Conservation (phyloP, 192 early-diverging fungal species). For the Rhizophagus clarus region DNA sequence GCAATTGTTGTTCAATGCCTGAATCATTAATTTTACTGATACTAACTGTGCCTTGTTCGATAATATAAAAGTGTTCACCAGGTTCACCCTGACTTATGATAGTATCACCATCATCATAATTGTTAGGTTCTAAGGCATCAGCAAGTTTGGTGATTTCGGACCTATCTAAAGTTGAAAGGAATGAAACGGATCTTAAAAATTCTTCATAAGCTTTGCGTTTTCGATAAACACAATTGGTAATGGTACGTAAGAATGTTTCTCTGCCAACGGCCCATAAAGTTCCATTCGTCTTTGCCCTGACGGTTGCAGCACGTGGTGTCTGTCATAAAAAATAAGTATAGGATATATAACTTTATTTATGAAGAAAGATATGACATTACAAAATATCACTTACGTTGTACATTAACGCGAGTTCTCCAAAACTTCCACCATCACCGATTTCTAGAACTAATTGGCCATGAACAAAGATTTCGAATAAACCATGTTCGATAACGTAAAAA, state of each 20-base stretch:
- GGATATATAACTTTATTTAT: not conserved
- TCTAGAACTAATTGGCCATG: conserved; percentile 28
- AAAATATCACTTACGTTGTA: conserved; percentile 39
- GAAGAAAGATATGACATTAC: not conserved
- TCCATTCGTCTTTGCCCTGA: conserved; percentile 33
- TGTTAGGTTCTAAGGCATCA: conserved; percentile 65
- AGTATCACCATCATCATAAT: conserved; percentile 59
- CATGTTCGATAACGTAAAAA: conserved; percentile 45
- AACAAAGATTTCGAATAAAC: conserved; percentile 39
- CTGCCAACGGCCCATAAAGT: conserved; percentile 49
- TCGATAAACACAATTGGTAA: conserved; percentile 37
- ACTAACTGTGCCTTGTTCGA: conserved; percentile 62
- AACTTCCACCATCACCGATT: conserved; percentile 39
- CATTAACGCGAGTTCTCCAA: conserved; percentile 53
- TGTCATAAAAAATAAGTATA: not conserved
- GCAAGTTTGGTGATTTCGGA: conserved; percentile 71
- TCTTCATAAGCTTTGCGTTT: conserved; percentile 44
- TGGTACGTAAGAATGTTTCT: conserved; percentile 39
- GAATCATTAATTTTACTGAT: conserved; percentile 56
- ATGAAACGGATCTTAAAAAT: conserved; percentile 36
- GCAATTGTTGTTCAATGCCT: conserved; percentile 50
- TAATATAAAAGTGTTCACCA: conserved; percentile 72
- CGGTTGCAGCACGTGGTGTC: conserved; percentile 47
- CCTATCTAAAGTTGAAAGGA: conserved; percentile 34
- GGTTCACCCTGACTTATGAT: conserved; percentile 67